Percentiles rank a stretch among this genome's conserved stretches.
Conservation (phyloP, 2,329 filamentous ascomycete species). For the Aspergillus ochraceus region DNA sequence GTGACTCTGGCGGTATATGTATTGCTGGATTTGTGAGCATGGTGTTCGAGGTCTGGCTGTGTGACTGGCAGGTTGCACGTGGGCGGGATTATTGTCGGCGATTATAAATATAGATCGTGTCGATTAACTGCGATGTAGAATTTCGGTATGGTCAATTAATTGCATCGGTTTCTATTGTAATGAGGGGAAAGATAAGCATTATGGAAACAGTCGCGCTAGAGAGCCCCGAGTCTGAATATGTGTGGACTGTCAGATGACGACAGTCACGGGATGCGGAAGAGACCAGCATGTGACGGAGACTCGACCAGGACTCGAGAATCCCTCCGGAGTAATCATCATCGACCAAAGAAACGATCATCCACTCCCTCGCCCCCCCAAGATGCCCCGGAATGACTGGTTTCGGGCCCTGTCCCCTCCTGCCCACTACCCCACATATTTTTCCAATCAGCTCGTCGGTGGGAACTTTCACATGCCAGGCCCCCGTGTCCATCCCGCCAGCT, state of each 20-base stretch:
- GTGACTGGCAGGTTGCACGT: slow-evolving; percentile 77
- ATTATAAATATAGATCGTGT: slow-evolving; percentile 24
- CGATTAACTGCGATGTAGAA: background rate
- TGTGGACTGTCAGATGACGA: background rate
- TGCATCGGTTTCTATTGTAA: too few relatives aligned
- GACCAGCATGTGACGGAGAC: slow-evolving; percentile 3
- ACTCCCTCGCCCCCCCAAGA: background rate
- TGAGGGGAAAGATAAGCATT: too few relatives aligned
- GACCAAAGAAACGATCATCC: background rate
- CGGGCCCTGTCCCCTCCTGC: background rate
- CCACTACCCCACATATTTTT: background rate
- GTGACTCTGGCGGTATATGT: slow-evolving; percentile 88
- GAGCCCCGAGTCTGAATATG: too few relatives aligned
- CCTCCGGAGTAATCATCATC: background rate
- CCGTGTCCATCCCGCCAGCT: slow-evolving; percentile 6
- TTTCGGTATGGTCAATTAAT: background rate
- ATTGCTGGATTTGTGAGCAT: slow-evolving; percentile 83
- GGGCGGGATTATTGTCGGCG: slow-evolving; percentile 73
- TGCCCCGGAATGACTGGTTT: background rate
- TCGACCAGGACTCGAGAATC: background rate
- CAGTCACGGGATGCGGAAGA: slow-evolving; percentile 1
- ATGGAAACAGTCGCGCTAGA: too few relatives aligned
- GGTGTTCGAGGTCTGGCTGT: slow-evolving; percentile 76
- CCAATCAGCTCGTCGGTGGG: slow-evolving; percentile 12
- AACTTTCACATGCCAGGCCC: slow-evolving; percentile 25